Evolutionary conservation across 2,329 filamentous ascomycete genomes (phyloP).

Genomic region (Pseudogymnoascus sp.): DNA sequence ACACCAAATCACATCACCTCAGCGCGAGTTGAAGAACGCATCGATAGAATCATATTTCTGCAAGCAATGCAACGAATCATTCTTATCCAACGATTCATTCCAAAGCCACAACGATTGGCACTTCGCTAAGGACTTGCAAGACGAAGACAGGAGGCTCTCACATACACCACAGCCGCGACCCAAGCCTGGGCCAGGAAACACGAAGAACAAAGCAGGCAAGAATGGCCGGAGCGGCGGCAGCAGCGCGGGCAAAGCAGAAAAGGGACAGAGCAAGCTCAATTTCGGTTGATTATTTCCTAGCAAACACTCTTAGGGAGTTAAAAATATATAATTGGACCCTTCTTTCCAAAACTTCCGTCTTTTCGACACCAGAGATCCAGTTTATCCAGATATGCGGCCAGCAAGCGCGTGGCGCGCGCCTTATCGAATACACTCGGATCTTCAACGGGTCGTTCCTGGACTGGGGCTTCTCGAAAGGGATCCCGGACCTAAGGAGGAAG

Average conservation of each 20-base stretch:
- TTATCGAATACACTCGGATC: too few relatives aligned
- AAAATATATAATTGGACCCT: background rate
- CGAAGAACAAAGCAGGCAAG: background rate
- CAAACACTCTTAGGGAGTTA: background rate
- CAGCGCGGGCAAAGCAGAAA: constrained; percentile 24
- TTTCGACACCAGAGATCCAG: background rate
- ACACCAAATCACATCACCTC: background rate
- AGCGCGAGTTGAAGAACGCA: background rate
- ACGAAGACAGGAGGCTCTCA: constrained; percentile 29
- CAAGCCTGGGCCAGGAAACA: constrained; percentile 2
- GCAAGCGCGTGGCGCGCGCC: too few relatives aligned
- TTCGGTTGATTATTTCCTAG: constrained; percentile 39
- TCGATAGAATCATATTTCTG: constrained; percentile 36
- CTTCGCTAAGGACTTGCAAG: constrained; percentile 78
- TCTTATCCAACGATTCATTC: constrained; percentile 50
- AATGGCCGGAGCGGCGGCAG: too few relatives aligned
- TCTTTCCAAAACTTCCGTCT: background rate
- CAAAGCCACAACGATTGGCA: constrained; percentile 90
- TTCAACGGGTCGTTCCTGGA: too few relatives aligned
- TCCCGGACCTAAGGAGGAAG: too few relatives aligned
- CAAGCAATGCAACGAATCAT: constrained; percentile 54
- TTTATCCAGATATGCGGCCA: too few relatives aligned
- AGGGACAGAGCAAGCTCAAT: constrained; percentile 52
- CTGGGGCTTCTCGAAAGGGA: too few relatives aligned
- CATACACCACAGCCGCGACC: constrained; percentile 21